phyloP scores from a whole-genome alignment of 805 yeast genomes.

The Teunomyces funiuensis region DNA sequence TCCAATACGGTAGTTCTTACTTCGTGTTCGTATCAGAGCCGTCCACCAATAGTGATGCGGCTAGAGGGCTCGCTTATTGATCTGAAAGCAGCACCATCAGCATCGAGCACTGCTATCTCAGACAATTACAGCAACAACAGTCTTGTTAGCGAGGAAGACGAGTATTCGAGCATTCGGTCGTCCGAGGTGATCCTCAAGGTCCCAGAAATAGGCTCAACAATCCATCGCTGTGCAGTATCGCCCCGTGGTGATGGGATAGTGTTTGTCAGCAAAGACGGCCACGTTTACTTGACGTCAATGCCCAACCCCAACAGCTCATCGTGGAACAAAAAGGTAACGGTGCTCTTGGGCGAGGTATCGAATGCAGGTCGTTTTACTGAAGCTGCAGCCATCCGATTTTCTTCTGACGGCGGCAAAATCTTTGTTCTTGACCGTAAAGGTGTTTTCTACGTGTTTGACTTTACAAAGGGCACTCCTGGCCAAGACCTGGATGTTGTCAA shows the following conservation, averaged over 20 bases:
- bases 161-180: slow-evolving; percentile 22
- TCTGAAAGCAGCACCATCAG: slow-evolving; percentile 11
- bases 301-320: slow-evolving; percentile 40
- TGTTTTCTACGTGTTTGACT: slow-evolving; percentile 73
- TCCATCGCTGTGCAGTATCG: slow-evolving; percentile 71
- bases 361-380: slow-evolving; percentile 70
- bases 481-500: slow-evolving; percentile 65
- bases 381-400: slow-evolving; percentile 76
- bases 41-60: slow-evolving; percentile 33
- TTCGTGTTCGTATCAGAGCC: slow-evolving; percentile 34
- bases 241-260: slow-evolving; percentile 88
- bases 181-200: slow-evolving; percentile 48
- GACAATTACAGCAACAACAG: slow-evolving; percentile 2
- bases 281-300: slow-evolving; percentile 65
- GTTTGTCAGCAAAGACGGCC: slow-evolving; percentile 75
- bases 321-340: slow-evolving; percentile 47
- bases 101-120: too few species aligned
- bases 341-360: slow-evolving; percentile 74
- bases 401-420: slow-evolving; percentile 78
- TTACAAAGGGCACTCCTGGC: slow-evolving; percentile 79
- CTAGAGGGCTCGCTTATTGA: slow-evolving; percentile 52
- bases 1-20: slow-evolving; percentile 40
- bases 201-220: slow-evolving; percentile 77
- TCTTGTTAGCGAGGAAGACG: slow-evolving; percentile 16
- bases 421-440: slow-evolving; percentile 83